Percentiles rank a stretch among this genome's conserved stretches.
Conservation (phyloP, 192 early-diverging fungal species). For the Coemansia sp. region DNA sequence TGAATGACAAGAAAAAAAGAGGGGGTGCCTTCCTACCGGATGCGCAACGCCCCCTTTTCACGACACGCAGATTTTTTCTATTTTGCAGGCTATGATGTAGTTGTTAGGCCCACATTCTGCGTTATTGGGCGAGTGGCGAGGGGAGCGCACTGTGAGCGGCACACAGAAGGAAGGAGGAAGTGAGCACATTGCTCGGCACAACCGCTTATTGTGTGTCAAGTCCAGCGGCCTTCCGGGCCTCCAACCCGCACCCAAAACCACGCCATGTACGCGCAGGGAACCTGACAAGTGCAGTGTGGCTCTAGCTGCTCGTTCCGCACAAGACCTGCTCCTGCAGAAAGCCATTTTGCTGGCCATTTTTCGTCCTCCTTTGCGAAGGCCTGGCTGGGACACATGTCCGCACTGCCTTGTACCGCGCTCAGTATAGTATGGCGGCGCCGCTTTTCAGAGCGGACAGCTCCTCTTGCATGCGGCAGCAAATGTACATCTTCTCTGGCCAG, state of each 20-base stretch:
- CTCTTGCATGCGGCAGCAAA: not conserved
- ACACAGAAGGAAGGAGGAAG: not conserved
- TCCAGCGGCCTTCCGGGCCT: not conserved
- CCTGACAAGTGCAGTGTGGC: conserved; percentile 7
- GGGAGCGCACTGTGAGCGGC: conserved; percentile 2
- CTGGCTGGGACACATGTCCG: not conserved
- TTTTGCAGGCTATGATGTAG: not conserved
- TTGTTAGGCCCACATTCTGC: not conserved
- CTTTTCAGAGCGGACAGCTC: conserved; percentile 8
- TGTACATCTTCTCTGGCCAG: not conserved
- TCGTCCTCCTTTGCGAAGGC: not conserved
- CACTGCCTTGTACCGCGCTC: not conserved
- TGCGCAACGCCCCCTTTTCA: conserved; percentile 11
- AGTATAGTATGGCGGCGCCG: conserved; percentile 13
- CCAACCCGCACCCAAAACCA: not conserved
- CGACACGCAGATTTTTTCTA: too few species aligned
- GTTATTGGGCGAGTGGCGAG: not conserved
- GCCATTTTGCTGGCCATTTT: not conserved
- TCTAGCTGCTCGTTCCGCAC: conserved; percentile 5
- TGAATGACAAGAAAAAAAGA: not conserved
- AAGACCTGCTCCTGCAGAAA: conserved; percentile 12
- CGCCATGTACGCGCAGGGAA: not conserved
- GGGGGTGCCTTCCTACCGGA: conserved; percentile 8
- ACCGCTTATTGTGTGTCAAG: not conserved
- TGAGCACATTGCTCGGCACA: too few species aligned